These are phyloP conservation scores for Citrus maxima DNA, from an alignment of 345 rosid genomes.

Conservation along the genomic window DNA sequence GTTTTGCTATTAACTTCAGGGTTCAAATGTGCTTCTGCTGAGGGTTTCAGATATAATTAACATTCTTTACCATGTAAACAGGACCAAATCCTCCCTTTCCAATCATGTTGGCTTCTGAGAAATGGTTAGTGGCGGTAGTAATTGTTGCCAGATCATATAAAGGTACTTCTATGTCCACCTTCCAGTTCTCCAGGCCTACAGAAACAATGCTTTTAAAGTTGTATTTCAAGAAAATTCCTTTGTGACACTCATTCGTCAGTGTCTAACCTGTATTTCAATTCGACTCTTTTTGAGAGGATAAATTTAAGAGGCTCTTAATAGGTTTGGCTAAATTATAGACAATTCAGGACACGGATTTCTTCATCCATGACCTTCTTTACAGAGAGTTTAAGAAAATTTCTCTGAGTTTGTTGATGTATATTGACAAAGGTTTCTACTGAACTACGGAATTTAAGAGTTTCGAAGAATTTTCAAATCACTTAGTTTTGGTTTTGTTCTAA, in stretches of 20 bases:
- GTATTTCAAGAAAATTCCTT: not conserved
- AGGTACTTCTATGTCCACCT: conserved; percentile 25
- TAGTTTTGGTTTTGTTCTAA: not conserved
- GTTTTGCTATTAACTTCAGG: too few species aligned
- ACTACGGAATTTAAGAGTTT: not conserved
- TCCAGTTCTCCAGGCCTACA: not conserved
- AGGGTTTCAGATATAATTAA: not conserved
- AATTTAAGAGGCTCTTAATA: not conserved
- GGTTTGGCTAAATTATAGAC: not conserved
- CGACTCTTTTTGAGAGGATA: not conserved
- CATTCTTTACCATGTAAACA: conserved; percentile 20
- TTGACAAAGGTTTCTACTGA: not conserved
- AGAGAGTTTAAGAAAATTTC: not conserved
- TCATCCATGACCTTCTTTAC: not conserved
- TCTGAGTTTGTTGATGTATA: not conserved
- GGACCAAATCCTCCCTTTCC: conserved; percentile 47
- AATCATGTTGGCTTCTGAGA: conserved; percentile 23
- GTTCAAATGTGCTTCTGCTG: not conserved
- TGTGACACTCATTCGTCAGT: not conserved
- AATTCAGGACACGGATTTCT: not conserved
- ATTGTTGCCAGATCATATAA: conserved; percentile 23
- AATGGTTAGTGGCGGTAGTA: conserved; percentile 31
- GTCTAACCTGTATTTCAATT: not conserved
- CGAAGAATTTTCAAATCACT: not conserved
- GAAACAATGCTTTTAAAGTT: not conserved